Evolutionary conservation across 352 stramenopile species (phyloP).

Genomic region (Globisporangium canariense): DNA sequence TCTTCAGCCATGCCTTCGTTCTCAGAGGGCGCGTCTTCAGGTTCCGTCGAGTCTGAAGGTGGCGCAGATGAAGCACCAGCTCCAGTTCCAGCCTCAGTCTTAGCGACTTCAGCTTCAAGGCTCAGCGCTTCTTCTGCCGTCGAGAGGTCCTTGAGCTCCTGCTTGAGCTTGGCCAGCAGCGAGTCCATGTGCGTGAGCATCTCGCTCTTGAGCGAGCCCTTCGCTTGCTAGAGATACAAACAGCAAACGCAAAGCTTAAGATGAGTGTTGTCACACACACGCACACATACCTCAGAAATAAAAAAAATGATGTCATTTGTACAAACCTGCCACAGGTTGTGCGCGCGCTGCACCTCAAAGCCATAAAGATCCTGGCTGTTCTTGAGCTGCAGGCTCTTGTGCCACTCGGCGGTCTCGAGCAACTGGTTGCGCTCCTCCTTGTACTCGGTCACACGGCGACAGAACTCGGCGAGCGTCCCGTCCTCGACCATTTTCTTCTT

Average conservation of each 20-base stretch:
- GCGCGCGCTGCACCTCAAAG: constrained; percentile 71
- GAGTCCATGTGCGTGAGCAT: constrained; percentile 46
- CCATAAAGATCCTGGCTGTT: constrained; percentile 74
- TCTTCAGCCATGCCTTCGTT: constrained; percentile 7
- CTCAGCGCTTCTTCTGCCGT: constrained; percentile 17
- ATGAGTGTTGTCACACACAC: not conserved
- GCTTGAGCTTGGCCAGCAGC: constrained; percentile 43
- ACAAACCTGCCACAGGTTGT: constrained; percentile 56
- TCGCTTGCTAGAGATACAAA: constrained; percentile 31
- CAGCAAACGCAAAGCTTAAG: not conserved
- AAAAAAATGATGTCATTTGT: not conserved
- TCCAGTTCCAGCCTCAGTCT: not conserved
- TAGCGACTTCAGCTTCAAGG: constrained; percentile 11
- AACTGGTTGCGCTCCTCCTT: constrained; percentile 77
- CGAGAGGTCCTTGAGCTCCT: constrained; percentile 43
- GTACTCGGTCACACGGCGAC: constrained; percentile 75
- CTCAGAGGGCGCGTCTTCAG: constrained; percentile 9
- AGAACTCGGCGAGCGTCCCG: constrained; percentile 78
- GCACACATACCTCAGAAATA: not conserved
- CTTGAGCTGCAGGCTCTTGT: constrained; percentile 84
- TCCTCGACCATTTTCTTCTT: constrained; percentile 85
- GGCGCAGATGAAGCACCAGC: not conserved
- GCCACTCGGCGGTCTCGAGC: constrained; percentile 70
- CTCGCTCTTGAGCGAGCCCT: constrained; percentile 49
- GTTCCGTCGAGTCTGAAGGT: constrained; percentile 9